phyloP scores from a whole-genome alignment of 345 rosid genomes.

The Salix arbutifolia region DNA sequence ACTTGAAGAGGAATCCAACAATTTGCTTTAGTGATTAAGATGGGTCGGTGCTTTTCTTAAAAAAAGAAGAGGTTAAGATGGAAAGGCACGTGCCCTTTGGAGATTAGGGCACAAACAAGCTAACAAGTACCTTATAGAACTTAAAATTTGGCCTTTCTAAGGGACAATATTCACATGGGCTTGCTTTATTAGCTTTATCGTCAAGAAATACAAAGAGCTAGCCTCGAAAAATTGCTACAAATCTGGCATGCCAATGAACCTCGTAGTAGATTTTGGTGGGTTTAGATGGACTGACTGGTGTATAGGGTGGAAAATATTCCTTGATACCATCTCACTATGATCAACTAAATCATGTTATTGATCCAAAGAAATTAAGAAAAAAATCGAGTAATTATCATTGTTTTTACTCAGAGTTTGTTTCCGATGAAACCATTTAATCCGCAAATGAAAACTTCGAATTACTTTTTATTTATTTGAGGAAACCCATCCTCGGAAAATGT shows the following conservation, averaged over 20 bases:
- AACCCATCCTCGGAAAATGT: too few relatives aligned
- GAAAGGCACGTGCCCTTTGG: constrained; percentile 9
- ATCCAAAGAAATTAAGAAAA: too few relatives aligned
- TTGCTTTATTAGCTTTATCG: neutral
- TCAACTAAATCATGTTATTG: neutral
- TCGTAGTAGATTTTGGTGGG: constrained; percentile 1
- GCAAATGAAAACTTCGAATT: too few relatives aligned
- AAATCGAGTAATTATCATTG: neutral
- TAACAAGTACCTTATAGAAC: constrained; percentile 6
- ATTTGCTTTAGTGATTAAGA: constrained; percentile 23
- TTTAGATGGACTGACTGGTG: neutral
- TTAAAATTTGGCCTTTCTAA: constrained; percentile 18
- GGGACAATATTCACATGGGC: constrained; percentile 35
- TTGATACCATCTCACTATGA: neutral
- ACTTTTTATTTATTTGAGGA: too few relatives aligned
- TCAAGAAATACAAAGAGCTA: too few relatives aligned
- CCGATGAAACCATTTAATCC: too few relatives aligned
- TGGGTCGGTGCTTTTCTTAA: constrained; percentile 8
- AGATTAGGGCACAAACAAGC: neutral
- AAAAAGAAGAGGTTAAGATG: constrained; percentile 34
- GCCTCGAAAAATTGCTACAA: neutral
- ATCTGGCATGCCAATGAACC: constrained; percentile 4
- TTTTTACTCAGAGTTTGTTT: too few relatives aligned
- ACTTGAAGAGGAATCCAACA: constrained; percentile 4
- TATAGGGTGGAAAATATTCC: constrained; percentile 1